phyloP scores from a whole-genome alignment of 164 flowering plant species.

The Vitis labrusca region DNA sequence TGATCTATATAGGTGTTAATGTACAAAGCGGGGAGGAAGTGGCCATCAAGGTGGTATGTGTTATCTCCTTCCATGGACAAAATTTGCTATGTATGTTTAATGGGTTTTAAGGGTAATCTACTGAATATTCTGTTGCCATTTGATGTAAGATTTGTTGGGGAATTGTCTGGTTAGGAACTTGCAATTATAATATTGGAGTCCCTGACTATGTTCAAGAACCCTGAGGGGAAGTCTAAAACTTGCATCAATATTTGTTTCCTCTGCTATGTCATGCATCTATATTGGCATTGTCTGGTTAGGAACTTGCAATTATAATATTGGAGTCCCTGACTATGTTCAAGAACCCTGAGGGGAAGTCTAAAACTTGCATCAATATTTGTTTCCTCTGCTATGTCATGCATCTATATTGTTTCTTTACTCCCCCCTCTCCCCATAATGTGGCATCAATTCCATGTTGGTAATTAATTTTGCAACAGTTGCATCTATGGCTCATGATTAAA shows the following conservation, averaged over 20 bases:
- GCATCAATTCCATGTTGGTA: background rate
- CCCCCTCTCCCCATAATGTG: background rate
- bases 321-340: background rate
- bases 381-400: background rate
- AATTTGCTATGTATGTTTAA: background rate
- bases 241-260: background rate
- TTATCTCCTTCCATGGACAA: conserved; percentile 5
- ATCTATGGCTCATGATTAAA: too few species aligned
- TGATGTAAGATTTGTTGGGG: background rate
- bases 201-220: background rate
- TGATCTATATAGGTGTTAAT: conserved; percentile 44
- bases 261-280: background rate
- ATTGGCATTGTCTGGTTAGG: background rate
- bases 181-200: background rate
- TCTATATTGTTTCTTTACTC: background rate
- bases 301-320: background rate
- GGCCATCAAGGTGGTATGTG: conserved; percentile 57
- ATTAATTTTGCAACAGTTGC: background rate
- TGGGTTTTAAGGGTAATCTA: background rate
- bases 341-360: background rate
- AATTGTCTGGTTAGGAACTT: background rate
- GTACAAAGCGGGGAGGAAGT: conserved; percentile 70
- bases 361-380: background rate
- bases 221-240: background rate
- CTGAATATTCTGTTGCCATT: background rate